Base-by-base conservation (phyloP, 1,139 yeast species). In the Kurtzmaniella quercitrusa region DNA sequence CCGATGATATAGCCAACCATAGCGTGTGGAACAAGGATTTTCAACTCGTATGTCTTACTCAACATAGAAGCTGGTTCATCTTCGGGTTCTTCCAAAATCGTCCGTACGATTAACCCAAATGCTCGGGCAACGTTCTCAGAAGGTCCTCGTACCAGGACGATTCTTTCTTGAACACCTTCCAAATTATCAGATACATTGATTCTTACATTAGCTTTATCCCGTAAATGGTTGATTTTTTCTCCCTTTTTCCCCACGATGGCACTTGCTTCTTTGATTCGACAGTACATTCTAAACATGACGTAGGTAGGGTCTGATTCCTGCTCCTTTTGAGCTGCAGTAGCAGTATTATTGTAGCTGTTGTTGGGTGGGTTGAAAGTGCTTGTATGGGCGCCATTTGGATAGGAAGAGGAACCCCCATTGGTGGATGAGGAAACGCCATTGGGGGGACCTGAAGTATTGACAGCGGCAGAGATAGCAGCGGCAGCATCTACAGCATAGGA, bases 1-100 rank as follows among this genome's bases (percentile, higher is more conserved):
- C 96, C 96, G 52, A 89, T 89, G 41, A 90, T 75, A 52, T 78
- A 84, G 0, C 96, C 96, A 69, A 88, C 86, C 59, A 85, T 66
- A 2, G 85, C 82, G 60, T 88, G 93, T 2, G 96, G 95, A 33
- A 90, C 74, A 45, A 89, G 66, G 15, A 89, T 59, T 50, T 82
- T 75, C 51, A 89, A 63, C 43, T 76, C 76, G 49, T 80, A 77
- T 44, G 74, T 79, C 49, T 69, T 68, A 31, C 88, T 77, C 43
- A 73, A 70, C 37, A 77, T 65, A 2, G 77, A 66, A 0, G 87
- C 81, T 2, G 88, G 81, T 48, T 71, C 77, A 50, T 79, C 85
- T 55, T 81, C 81, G 1, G 85, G 82, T 58, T 86, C 94, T 48
- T 79, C 84, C 48, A 78, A 65, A 12, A 89, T 73, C 1, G 83